Conservation (phyloP, 257 asterid species). For the Hygrophila difformis region DNA sequence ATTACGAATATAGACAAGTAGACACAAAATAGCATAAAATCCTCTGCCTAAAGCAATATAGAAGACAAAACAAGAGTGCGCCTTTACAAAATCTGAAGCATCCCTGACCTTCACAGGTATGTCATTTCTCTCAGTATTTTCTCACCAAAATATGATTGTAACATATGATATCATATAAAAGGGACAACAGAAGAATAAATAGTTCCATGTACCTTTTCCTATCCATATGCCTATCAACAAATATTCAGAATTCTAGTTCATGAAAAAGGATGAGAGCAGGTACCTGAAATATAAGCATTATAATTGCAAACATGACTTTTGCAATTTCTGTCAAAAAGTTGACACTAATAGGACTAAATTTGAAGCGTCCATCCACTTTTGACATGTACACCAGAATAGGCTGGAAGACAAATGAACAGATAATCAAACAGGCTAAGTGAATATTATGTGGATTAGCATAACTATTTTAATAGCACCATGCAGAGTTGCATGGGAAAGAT, state of each 20-base stretch:
- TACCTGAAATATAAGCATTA: constrained; percentile 94
- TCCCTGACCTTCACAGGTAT: too few species aligned
- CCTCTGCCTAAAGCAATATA: neutral
- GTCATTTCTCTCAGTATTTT: too few species aligned
- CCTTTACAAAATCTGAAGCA: too few species aligned
- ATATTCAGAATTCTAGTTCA: constrained; percentile 7
- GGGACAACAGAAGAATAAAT: too few species aligned
- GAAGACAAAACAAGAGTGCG: too few species aligned
- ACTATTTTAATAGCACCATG: neutral
- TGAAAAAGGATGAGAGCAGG: constrained; percentile 8
- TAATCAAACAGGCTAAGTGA: neutral
- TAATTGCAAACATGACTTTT: constrained; percentile 74
- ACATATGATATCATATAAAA: too few species aligned
- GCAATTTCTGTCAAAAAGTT: constrained; percentile 85
- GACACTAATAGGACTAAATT: constrained; percentile 94
- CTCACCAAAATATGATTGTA: too few species aligned
- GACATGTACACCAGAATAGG: constrained; percentile 41
- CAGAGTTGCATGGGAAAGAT: neutral
- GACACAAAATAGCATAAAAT: constrained; percentile 2
- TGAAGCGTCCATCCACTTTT: constrained; percentile 90
- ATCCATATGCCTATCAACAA: neutral
- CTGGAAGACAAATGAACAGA: neutral
- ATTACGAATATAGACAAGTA: neutral
- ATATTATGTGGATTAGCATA: neutral
- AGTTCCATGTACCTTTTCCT: too few species aligned